Conservation (phyloP, 1,284 basidiomycete species). For the Pseudozyma pruni region DNA sequence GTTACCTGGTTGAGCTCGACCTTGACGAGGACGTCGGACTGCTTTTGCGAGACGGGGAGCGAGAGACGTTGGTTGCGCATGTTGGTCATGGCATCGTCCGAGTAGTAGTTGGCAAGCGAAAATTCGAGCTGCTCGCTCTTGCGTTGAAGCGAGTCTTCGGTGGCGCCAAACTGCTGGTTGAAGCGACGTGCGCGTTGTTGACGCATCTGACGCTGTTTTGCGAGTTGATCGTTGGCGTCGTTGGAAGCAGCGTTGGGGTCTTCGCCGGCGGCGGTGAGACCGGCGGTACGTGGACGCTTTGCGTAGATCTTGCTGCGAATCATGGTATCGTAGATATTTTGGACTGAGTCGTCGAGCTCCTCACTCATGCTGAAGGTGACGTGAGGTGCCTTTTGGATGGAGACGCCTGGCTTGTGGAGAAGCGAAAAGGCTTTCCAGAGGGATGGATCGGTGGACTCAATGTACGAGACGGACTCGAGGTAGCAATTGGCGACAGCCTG, state of each 20-base stretch:
- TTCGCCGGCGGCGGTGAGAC: slow-evolving; percentile 34
- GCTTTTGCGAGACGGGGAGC: slow-evolving; percentile 75
- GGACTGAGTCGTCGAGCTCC: slow-evolving; percentile 78
- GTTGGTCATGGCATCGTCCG: slow-evolving; percentile 74
- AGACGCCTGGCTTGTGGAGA: slow-evolving; percentile 61
- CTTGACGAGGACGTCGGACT: slow-evolving; percentile 70
- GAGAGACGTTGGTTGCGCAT: slow-evolving; percentile 78
- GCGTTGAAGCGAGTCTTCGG: slow-evolving; percentile 63
- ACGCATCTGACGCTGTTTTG: slow-evolving; percentile 36
- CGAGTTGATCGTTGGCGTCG: slow-evolving; percentile 54
- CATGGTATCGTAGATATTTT: slow-evolving; percentile 76
- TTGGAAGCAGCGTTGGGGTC: slow-evolving; percentile 57
- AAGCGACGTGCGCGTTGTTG: slow-evolving; percentile 35
- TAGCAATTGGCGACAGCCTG: slow-evolving; percentile 79
- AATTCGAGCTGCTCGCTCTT: slow-evolving; percentile 76
- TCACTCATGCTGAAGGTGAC: slow-evolving; percentile 79
- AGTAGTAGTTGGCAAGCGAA: slow-evolving; percentile 75
- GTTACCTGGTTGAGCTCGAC: slow-evolving; percentile 85
- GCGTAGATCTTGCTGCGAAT: slow-evolving; percentile 68
- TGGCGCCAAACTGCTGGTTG: slow-evolving; percentile 47
- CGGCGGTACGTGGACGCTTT: slow-evolving; percentile 59
- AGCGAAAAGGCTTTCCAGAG: slow-evolving; percentile 80
- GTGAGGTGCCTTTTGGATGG: slow-evolving; percentile 75
- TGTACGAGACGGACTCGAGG: slow-evolving; percentile 86
- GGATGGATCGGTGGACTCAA: slow-evolving; percentile 82